A percentile compares a stretch with the other conserved stretches of the same genome.
phyloP scores from a whole-genome alignment of 805 yeast genomes.

The Sugiyamaella chiloensis region DNA sequence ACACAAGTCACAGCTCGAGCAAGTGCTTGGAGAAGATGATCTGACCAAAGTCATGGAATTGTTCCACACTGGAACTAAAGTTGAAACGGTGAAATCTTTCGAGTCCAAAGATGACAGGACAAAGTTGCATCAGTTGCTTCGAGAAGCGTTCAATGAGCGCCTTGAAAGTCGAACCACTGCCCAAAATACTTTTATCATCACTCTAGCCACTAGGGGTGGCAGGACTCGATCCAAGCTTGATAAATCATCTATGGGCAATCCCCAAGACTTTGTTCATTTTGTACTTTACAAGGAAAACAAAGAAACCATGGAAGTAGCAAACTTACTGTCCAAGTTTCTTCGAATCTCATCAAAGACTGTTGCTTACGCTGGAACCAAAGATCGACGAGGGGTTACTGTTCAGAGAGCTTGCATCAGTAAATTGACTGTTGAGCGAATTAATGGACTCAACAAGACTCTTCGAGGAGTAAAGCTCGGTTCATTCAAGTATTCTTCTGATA shows the following conservation, averaged over 20 bases:
- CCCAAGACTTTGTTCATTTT: conserved; percentile 67
- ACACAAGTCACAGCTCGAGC: conserved; percentile 40
- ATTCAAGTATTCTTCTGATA: conserved; percentile 60
- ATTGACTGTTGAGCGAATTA: conserved; percentile 59
- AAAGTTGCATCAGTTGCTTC: conserved; percentile 67
- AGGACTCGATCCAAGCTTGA: conserved; percentile 33
- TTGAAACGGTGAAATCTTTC: conserved; percentile 56
- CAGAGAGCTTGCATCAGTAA: conserved; percentile 71
- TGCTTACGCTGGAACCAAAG: conserved; percentile 93
- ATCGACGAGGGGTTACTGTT: conserved; percentile 91
- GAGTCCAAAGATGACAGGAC: conserved; percentile 74
- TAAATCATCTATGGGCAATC: conserved; percentile 52
- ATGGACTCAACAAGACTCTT: conserved; percentile 69
- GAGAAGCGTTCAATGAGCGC: conserved; percentile 68
- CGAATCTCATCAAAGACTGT: conserved; percentile 69
- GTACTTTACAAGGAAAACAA: conserved; percentile 89
- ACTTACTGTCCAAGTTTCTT: conserved; percentile 65
- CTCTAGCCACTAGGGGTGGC: conserved; percentile 47
- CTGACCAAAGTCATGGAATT: conserved; percentile 54
- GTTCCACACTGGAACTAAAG: conserved; percentile 50
- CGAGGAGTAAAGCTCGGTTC: conserved; percentile 80
- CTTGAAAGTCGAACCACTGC: conserved; percentile 78
- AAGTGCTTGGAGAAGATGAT: conserved; percentile 58
- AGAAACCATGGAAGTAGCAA: conserved; percentile 95
- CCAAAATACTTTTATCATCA: conserved; percentile 61